Conservation (phyloP, 2,329 filamentous ascomycete genomes). For the Penicillium sclerotigenum region DNA sequence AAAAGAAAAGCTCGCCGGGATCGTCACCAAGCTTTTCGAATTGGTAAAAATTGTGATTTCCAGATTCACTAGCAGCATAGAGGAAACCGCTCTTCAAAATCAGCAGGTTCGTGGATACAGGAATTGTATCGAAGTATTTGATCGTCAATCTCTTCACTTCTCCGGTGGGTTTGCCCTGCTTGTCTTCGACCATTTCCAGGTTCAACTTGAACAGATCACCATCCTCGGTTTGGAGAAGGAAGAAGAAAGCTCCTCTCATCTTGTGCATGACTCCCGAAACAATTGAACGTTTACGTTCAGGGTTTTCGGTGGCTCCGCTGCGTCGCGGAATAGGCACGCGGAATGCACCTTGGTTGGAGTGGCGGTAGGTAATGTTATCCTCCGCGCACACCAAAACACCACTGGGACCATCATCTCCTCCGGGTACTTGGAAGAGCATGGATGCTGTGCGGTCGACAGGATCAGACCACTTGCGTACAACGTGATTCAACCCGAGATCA, state of each 20-base stretch:
- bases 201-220: slow-evolving; percentile 98
- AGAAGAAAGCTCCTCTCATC: slow-evolving; percentile 94
- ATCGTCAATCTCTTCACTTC: slow-evolving; percentile 83
- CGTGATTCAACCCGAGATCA: slow-evolving; percentile 92
- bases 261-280: slow-evolving; percentile 96
- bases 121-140: slow-evolving; percentile 97
- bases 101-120: slow-evolving; percentile 79
- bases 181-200: slow-evolving; percentile 81
- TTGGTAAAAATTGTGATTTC: slow-evolving; percentile 93
- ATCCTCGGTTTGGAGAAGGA: slow-evolving; percentile 91
- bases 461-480: slow-evolving; percentile 95
- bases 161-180: slow-evolving; percentile 71
- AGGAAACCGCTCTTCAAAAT: slow-evolving; percentile 95
- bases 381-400: slow-evolving; percentile 93
- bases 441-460: slow-evolving; percentile 85
- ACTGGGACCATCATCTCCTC: slow-evolving; percentile 87
- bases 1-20: slow-evolving; percentile 82
- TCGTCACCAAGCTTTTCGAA: slow-evolving; percentile 97
- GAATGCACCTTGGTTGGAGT: slow-evolving; percentile 88
- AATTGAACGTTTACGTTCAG: slow-evolving; percentile 81
- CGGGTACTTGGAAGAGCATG: slow-evolving; percentile 90
- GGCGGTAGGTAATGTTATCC: slow-evolving; percentile 94
- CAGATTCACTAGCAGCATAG: slow-evolving; percentile 86
- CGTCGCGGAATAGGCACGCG: slow-evolving; percentile 85
- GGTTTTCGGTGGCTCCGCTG: slow-evolving; percentile 84